Evolutionary conservation across 2,329 filamentous ascomycete genomes (phyloP).

Genomic region (Phyllosticta capitalensis): DNA sequence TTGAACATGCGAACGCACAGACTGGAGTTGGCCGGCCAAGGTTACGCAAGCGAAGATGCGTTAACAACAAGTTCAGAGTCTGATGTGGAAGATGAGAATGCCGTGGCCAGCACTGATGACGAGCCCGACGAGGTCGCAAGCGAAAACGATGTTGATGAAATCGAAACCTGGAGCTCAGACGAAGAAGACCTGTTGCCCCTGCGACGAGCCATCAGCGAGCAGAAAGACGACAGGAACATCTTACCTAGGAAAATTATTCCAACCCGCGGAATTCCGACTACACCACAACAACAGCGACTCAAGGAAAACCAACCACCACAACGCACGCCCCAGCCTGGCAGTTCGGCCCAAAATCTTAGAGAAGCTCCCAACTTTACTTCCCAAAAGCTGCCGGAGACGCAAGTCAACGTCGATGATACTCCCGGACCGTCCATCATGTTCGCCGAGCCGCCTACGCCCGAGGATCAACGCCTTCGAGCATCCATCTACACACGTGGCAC

Average conservation of each 20-base stretch:
- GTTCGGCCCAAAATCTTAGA: not conserved
- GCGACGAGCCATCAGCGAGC: not conserved
- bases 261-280: not conserved
- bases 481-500: slow-evolving; percentile 9
- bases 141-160: slow-evolving; percentile 19
- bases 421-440: slow-evolving; percentile 69
- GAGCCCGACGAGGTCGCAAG: slow-evolving; percentile 1
- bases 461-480: slow-evolving; percentile 5
- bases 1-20: slow-evolving; percentile 69
- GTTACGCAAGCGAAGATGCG: slow-evolving; percentile 31
- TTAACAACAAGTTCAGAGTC: slow-evolving; percentile 22
- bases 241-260: not conserved
- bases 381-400: slow-evolving; percentile 61
- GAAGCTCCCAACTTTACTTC: slow-evolving; percentile 59
- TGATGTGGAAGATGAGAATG: slow-evolving; percentile 21
- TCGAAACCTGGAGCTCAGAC: not conserved
- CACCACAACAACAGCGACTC: not conserved
- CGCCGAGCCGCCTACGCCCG: slow-evolving; percentile 29
- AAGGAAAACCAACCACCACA: not conserved
- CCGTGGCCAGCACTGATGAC: slow-evolving; percentile 22
- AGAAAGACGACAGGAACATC: not conserved
- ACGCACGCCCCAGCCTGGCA: not conserved
- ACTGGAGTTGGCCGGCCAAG: slow-evolving; percentile 50
- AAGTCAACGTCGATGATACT: slow-evolving; percentile 54
- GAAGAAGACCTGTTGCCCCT: not conserved